Evolutionary conservation across 2,329 filamentous ascomycete species (phyloP).

Genomic region (Amauroascus niger): DNA sequence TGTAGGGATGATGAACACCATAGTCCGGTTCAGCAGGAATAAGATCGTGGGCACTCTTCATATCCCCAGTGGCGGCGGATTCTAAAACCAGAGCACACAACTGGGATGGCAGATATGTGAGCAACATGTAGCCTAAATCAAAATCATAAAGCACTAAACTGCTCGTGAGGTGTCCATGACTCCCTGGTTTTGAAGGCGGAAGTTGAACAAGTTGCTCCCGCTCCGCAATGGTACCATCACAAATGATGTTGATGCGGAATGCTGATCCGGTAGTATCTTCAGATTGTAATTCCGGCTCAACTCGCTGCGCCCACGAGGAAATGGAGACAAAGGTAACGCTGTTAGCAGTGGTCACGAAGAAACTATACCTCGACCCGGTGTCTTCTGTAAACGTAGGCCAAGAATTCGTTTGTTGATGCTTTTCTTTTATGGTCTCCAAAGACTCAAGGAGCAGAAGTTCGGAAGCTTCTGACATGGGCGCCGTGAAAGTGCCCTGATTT

Average conservation of each 20-base stretch:
- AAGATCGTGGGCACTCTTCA: slow-evolving; percentile 24
- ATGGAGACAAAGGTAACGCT: slow-evolving; percentile 49
- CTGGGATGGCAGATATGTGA: slow-evolving; percentile 41
- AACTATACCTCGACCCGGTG: slow-evolving; percentile 46
- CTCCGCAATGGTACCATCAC: slow-evolving; percentile 42
- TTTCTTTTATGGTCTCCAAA: slow-evolving; percentile 32
- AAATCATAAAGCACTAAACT: slow-evolving; percentile 48
- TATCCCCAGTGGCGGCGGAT: slow-evolving; percentile 31
- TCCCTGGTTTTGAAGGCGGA: slow-evolving; percentile 17
- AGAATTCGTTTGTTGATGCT: slow-evolving; percentile 21
- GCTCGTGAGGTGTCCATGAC: slow-evolving; percentile 34
- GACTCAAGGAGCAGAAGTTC: slow-evolving; percentile 39
- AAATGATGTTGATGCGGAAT: slow-evolving; percentile 49
- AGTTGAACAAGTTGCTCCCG: slow-evolving; percentile 40
- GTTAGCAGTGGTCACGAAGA: slow-evolving; percentile 48
- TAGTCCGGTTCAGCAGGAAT: slow-evolving; percentile 22
- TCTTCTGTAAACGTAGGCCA: slow-evolving; percentile 51
- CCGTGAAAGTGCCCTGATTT: slow-evolving; percentile 33
- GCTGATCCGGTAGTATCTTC: slow-evolving; percentile 43
- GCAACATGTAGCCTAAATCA: slow-evolving; percentile 49
- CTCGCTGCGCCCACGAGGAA: slow-evolving; percentile 46
- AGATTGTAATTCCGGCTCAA: slow-evolving; percentile 49
- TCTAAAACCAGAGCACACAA: slow-evolving; percentile 46
- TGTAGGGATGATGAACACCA: slow-evolving; percentile 18
- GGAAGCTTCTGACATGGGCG: slow-evolving; percentile 34